phyloP scores from a whole-genome alignment of 768 basidiomycete genomes.

The Tricholoma hemisulphureum region DNA sequence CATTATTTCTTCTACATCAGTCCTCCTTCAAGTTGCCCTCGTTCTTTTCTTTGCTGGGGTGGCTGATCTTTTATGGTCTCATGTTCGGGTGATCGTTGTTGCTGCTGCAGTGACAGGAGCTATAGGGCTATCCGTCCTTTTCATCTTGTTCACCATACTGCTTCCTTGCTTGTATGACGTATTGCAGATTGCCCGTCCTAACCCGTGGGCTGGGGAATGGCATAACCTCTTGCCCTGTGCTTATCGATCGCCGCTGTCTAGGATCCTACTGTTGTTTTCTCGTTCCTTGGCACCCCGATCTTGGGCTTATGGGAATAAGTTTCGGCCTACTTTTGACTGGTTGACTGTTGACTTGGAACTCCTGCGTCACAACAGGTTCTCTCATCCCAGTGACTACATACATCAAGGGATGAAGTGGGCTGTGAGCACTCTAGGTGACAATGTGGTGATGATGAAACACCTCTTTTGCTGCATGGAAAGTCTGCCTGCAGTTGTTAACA shows the following conservation, averaged over 20 bases:
- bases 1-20: neutral
- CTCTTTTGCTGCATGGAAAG: neutral
- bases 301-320: neutral
- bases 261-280: neutral
- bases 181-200: neutral
- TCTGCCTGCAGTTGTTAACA: neutral
- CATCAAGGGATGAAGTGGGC: neutral
- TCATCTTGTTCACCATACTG: neutral
- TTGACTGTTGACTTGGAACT: neutral
- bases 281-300: neutral
- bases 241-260: neutral
- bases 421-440: neutral
- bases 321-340: neutral
- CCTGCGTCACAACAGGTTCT: neutral
- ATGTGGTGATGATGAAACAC: neutral
- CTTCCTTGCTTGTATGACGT: neutral
- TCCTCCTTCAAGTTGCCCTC: conserved; percentile 1
- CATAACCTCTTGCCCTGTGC: neutral
- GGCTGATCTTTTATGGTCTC: conserved; percentile 12
- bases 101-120: conserved; percentile 6
- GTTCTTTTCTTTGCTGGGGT: conserved; percentile 19
- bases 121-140: neutral
- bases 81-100: conserved; percentile 1
- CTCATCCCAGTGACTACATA: neutral
- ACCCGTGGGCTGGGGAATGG: neutral